phyloP scores from a whole-genome alignment of 768 basidiomycete species.

The Termitomyces sp. region DNA sequence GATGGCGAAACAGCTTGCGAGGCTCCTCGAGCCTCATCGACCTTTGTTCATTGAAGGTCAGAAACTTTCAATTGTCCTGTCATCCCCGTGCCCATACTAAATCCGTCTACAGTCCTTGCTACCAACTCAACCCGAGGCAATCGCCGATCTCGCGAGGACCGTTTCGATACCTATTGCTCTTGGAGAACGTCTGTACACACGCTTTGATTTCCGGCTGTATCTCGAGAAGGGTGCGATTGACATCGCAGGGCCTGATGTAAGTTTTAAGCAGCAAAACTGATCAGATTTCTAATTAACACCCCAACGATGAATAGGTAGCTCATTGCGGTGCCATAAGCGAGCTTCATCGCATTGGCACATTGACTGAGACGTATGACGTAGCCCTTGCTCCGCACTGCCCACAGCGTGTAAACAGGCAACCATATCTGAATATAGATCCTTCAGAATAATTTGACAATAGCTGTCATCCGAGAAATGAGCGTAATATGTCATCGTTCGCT shows the following conservation, averaged over 20 bases:
- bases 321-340: constrained; percentile 64
- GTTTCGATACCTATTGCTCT: constrained; percentile 60
- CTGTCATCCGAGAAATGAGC: constrained; percentile 54
- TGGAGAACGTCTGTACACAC: constrained; percentile 62
- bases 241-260: constrained; percentile 66
- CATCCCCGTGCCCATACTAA: background rate
- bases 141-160: constrained; percentile 51
- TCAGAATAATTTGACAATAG: constrained; percentile 22
- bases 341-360: constrained; percentile 51
- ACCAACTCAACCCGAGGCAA: constrained; percentile 58
- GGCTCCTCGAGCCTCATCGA: constrained; percentile 52
- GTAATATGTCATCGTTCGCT: constrained; percentile 22
- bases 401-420: constrained; percentile 66
- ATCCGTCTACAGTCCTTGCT: constrained; percentile 45
- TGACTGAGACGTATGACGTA: constrained; percentile 70
- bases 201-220: constrained; percentile 62
- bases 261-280: constrained; percentile 9
- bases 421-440: constrained; percentile 26
- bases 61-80: background rate
- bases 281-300: background rate
- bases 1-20: constrained; percentile 67
- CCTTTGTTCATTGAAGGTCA: constrained; percentile 66
- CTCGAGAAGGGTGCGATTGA: constrained; percentile 62
- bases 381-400: constrained; percentile 74
- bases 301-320: constrained; percentile 35